Conservation (phyloP, 805 yeast species). For the Candida ipomoeae region DNA sequence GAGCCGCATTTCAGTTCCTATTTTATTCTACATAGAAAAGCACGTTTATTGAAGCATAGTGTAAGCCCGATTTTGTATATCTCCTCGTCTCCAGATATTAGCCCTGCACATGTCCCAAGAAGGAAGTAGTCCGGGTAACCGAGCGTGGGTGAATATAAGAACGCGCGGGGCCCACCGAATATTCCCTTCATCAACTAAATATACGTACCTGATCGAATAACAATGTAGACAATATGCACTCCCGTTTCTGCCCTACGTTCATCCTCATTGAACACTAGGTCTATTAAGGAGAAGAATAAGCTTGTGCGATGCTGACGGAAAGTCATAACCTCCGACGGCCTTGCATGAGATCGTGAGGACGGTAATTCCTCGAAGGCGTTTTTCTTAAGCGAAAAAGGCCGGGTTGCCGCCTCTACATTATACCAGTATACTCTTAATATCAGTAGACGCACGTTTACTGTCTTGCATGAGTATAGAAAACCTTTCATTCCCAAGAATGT, state of each 20-base stretch:
- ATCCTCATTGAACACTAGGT: conserved; percentile 18
- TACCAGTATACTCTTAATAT: too few relatives aligned
- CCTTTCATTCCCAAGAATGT: not conserved
- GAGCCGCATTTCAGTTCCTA: conserved; percentile 2
- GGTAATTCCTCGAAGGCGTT: conserved; percentile 13
- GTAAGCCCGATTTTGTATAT: not conserved
- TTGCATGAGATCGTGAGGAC: conserved; percentile 19
- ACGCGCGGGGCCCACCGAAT: conserved; percentile 2
- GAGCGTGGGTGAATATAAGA: conserved; percentile 2
- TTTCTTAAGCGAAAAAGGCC: conserved; percentile 7
- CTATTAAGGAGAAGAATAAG: conserved; percentile 22
- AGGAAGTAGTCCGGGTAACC: conserved; percentile 8
- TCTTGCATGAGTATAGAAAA: not conserved
- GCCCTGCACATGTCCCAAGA: not conserved
- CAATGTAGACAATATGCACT: conserved; percentile 9
- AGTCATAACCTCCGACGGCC: conserved; percentile 16
- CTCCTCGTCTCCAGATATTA: not conserved
- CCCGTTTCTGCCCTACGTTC: conserved; percentile 23
- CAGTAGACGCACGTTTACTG: not conserved
- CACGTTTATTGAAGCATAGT: not conserved
- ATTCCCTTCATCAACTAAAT: not conserved
- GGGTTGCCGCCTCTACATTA: conserved; percentile 17
- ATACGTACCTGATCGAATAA: not conserved
- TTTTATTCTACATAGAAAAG: not conserved
- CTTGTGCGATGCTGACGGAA: conserved; percentile 15